Conservation (phyloP, 2,329 filamentous ascomycete genomes). For the Apiospora phragmitis region DNA sequence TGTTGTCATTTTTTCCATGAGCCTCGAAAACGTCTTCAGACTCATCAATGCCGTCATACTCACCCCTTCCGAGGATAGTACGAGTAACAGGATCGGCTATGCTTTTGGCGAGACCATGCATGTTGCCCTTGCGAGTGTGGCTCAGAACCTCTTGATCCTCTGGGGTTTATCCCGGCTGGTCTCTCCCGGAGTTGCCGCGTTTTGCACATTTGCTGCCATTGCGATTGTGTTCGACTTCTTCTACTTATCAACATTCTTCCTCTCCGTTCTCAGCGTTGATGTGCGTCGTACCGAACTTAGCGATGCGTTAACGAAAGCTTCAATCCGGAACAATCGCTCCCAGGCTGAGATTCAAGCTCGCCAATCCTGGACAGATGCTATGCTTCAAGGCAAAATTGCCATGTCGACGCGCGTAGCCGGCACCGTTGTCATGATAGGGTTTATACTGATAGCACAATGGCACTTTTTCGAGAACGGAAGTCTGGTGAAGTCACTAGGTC, state of each 20-base stretch:
- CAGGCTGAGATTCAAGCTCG: slow-evolving; percentile 29
- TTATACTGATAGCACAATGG: slow-evolving; percentile 73
- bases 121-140: slow-evolving; percentile 65
- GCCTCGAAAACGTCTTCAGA: slow-evolving; percentile 76
- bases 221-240: slow-evolving; percentile 77
- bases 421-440: slow-evolving; percentile 70
- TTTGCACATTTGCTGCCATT: slow-evolving; percentile 75
- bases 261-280: slow-evolving; percentile 77
- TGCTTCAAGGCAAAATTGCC: slow-evolving; percentile 65
- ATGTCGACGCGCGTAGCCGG: slow-evolving; percentile 75
- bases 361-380: slow-evolving; percentile 59
- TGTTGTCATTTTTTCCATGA: slow-evolving; percentile 73
- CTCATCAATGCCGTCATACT: slow-evolving; percentile 76
- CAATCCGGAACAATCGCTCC: slow-evolving; percentile 37
- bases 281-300: slow-evolving; percentile 74
- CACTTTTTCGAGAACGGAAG: slow-evolving; percentile 70
- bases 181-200: slow-evolving; percentile 69
- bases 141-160: slow-evolving; percentile 69
- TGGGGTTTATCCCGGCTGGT: slow-evolving; percentile 66
- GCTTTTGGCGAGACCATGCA: slow-evolving; percentile 74
- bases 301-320: slow-evolving; percentile 65
- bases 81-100: slow-evolving; percentile 68
- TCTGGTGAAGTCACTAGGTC: slow-evolving; percentile 36
- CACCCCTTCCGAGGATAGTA: slow-evolving; percentile 68
- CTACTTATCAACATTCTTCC: slow-evolving; percentile 77